phyloP scores from a whole-genome alignment of 495 filamentous ascomycete species.

The Entonaema liquescens region DNA sequence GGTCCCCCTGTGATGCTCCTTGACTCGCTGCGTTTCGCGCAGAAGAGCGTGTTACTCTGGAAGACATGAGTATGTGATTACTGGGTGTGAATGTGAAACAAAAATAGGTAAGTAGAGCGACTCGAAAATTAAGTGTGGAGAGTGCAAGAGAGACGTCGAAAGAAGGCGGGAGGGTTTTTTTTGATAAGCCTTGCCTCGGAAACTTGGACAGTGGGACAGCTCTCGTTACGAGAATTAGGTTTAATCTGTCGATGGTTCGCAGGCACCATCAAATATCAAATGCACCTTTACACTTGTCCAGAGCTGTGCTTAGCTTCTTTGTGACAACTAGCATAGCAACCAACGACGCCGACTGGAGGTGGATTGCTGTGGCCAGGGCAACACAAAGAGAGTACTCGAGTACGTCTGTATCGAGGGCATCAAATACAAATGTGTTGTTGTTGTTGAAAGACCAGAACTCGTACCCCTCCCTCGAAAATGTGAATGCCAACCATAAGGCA shows the following conservation, averaged over 20 bases:
- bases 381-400: not conserved
- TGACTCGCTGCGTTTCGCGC: constrained; percentile 75
- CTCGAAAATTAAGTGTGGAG: constrained; percentile 20
- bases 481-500: constrained; percentile 8
- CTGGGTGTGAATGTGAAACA: constrained; percentile 11
- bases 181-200: constrained; percentile 26
- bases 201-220: constrained; percentile 30
- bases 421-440: constrained; percentile 10
- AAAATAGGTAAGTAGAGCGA: constrained; percentile 1
- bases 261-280: not conserved
- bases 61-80: constrained; percentile 72
- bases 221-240: constrained; percentile 24
- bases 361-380: not conserved
- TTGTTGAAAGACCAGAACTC: constrained; percentile 14
- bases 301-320: not conserved
- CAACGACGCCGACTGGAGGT: not conserved
- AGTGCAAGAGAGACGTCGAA: constrained; percentile 5
- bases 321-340: not conserved
- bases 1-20: constrained; percentile 60
- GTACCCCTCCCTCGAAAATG: constrained; percentile 25
- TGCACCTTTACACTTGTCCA: constrained; percentile 11
- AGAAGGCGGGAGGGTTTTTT: constrained; percentile 20
- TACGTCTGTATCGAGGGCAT: constrained; percentile 26
- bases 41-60: constrained; percentile 83
- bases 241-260: constrained; percentile 4